These are phyloP conservation scores for Penicillium digitatum DNA, from an alignment of 2,329 filamentous ascomycete genomes.

Conservation along the genomic window DNA sequence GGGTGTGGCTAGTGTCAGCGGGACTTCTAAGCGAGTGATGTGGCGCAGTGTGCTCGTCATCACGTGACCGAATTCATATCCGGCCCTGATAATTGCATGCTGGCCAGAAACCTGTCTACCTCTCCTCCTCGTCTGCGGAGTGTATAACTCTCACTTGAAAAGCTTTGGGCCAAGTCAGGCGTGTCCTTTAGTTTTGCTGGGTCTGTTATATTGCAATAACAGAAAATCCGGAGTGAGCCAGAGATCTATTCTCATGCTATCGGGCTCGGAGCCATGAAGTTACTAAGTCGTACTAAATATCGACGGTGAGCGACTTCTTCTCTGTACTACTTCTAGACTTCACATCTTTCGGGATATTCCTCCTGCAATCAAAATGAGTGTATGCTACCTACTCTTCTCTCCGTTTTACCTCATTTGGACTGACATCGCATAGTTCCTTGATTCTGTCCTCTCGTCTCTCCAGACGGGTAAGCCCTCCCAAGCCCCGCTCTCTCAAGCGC, in stretches of 20 bases:
- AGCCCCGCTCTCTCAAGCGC: slow-evolving; percentile 25
- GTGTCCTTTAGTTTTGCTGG: neutral
- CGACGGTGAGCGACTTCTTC: slow-evolving; percentile 33
- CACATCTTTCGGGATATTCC: neutral
- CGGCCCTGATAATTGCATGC: slow-evolving; percentile 13
- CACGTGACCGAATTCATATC: slow-evolving; percentile 29
- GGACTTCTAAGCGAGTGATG: slow-evolving; percentile 37
- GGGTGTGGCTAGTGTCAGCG: slow-evolving; percentile 35
- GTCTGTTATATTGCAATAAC: neutral
- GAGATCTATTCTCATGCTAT: slow-evolving; percentile 20
- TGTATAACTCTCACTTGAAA: neutral
- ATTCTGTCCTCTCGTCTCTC: slow-evolving; percentile 51
- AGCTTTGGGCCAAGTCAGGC: slow-evolving; percentile 1
- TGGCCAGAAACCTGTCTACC: slow-evolving; percentile 10
- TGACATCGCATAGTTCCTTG: slow-evolving; percentile 45
- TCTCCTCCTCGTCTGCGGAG: neutral
- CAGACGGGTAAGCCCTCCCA: slow-evolving; percentile 40
- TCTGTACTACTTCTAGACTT: slow-evolving; percentile 10
- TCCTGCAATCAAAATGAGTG: slow-evolving; percentile 36
- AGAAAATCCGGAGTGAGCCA: neutral
- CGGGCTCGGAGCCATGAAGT: slow-evolving; percentile 40
- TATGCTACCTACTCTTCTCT: slow-evolving; percentile 20
- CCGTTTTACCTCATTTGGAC: slow-evolving; percentile 5
- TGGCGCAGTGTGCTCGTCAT: slow-evolving; percentile 21
- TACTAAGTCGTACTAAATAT: slow-evolving; percentile 36